These are phyloP conservation scores for Didymella arachidicola DNA, from an alignment of 2,329 filamentous ascomycete species.

Conservation along the genomic window DNA sequence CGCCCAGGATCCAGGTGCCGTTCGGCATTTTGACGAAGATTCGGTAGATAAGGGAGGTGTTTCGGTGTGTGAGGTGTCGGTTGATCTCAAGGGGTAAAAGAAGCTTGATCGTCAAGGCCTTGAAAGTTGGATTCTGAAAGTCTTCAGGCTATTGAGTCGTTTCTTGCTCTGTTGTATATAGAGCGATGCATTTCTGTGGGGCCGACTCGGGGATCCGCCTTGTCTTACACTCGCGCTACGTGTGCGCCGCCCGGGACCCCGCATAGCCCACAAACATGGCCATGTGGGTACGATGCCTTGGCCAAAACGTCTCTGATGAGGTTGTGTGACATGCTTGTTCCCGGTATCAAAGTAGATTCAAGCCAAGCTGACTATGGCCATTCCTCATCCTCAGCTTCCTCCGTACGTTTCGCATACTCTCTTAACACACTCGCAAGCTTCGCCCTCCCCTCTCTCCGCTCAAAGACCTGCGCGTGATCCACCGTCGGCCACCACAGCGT, in stretches of 20 bases:
- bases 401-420: conserved; percentile 31
- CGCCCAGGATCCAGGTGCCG: conserved; percentile 47
- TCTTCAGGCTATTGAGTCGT: background rate
- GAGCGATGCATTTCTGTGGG: background rate
- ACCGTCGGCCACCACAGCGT: conserved; percentile 67
- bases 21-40: conserved; percentile 31
- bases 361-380: background rate
- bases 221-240: conserved; percentile 4
- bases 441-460: conserved; percentile 33
- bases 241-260: conserved; percentile 32
- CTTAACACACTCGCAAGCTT: conserved; percentile 39
- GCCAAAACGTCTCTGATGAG: conserved; percentile 12
- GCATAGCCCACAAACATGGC: conserved; percentile 6
- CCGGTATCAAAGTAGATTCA: no score
- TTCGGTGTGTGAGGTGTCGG: background rate
- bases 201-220: conserved; percentile 5
- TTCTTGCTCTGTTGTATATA: background rate
- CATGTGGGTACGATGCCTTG: conserved; percentile 6
- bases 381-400: conserved; percentile 18
- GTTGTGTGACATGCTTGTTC: conserved; percentile 2
- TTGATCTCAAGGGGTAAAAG: fast-evolving
- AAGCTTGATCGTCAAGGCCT: background rate
- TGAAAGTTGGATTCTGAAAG: background rate
- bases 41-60: background rate
- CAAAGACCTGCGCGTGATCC: conserved; percentile 68